Evolutionary conservation across 176 grass and related monocot species (phyloP).

Genomic region (Areca catechu): DNA sequence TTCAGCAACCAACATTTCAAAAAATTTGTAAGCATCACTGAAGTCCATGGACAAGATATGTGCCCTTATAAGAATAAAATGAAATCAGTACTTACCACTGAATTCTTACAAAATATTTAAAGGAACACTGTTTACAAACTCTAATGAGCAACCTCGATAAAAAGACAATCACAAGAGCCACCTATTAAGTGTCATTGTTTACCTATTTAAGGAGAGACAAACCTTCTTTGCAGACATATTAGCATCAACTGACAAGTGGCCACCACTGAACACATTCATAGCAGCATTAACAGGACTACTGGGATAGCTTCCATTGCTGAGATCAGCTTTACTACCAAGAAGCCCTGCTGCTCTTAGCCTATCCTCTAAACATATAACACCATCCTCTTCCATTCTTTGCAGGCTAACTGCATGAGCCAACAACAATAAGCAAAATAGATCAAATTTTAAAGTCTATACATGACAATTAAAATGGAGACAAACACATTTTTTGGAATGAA

Average conservation of each 20-base stretch:
- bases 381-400: constrained; percentile 63
- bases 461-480: too few species aligned
- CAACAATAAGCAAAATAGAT: constrained; percentile 13
- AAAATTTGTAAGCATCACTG: constrained; percentile 56
- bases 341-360: constrained; percentile 47
- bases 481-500: not conserved
- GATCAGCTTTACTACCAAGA: constrained; percentile 30
- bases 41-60: constrained; percentile 54
- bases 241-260: constrained; percentile 23
- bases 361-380: constrained; percentile 65
- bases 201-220: constrained; percentile 20
- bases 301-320: constrained; percentile 18
- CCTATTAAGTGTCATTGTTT: not conserved
- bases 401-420: constrained; percentile 42
- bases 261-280: constrained; percentile 25
- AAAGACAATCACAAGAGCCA: too few species aligned
- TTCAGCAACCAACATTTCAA: constrained; percentile 50
- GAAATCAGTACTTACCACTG: not conserved
- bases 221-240: constrained; percentile 65
- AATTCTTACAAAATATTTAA: too few species aligned
- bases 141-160: too few species aligned
- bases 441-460: not conserved
- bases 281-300: constrained; percentile 27
- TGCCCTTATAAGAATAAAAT: constrained; percentile 29
- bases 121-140: too few species aligned